These are phyloP conservation scores for Lunularia cruciata DNA, from an alignment of 225 moss, liverwort and hornwort genomes.

Conservation along the genomic window DNA sequence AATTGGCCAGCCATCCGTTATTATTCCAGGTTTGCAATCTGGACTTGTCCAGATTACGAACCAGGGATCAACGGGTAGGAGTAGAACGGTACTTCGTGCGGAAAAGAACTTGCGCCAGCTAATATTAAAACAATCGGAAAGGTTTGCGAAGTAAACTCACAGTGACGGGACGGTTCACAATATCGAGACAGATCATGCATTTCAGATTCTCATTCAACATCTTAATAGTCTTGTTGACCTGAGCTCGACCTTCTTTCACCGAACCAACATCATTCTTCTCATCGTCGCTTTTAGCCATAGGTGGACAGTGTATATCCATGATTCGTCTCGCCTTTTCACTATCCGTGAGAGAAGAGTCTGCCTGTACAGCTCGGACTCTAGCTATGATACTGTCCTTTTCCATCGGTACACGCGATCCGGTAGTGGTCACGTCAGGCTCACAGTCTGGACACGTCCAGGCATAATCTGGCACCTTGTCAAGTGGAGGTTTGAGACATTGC, in stretches of 20 bases:
- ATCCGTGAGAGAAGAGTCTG: slow-evolving; percentile 60
- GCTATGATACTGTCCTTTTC: slow-evolving; percentile 51
- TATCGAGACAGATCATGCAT: slow-evolving; percentile 93
- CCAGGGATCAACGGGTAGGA: background rate
- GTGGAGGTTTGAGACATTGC: slow-evolving; percentile 71
- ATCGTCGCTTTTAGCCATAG: slow-evolving; percentile 39
- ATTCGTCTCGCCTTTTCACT: slow-evolving; percentile 76
- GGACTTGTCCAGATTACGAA: too few species aligned
- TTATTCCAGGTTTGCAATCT: too few species aligned
- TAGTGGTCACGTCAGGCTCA: slow-evolving; percentile 16
- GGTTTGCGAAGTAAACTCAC: slow-evolving; percentile 38
- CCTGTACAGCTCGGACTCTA: slow-evolving; percentile 73
- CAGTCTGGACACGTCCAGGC: slow-evolving; percentile 94
- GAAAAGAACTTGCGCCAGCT: background rate
- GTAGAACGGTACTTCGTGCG: background rate
- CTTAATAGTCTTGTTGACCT: slow-evolving; percentile 63
- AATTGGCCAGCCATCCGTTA: too few species aligned
- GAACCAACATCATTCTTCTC: background rate
- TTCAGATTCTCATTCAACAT: slow-evolving; percentile 72
- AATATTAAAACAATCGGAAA: background rate
- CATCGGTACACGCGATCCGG: slow-evolving; percentile 19
- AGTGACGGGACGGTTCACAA: slow-evolving; percentile 92
- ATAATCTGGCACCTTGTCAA: slow-evolving; percentile 57
- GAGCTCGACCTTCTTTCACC: background rate
- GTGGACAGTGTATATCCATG: slow-evolving; percentile 43